Conservation (phyloP, 2,329 filamentous ascomycete species). For the Coleophoma crateriformis region DNA sequence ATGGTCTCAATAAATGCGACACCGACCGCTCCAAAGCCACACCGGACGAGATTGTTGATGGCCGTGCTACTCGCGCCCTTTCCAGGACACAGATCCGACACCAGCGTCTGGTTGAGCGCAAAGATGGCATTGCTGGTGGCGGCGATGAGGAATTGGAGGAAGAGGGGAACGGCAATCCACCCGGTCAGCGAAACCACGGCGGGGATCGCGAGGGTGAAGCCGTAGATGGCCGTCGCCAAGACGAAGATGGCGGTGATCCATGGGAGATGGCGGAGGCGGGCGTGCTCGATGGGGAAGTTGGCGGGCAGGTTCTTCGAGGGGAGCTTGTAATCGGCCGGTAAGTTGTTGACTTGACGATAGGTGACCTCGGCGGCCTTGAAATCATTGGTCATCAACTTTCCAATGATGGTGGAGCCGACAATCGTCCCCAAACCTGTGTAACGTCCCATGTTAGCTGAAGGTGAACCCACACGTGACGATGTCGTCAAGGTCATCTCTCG, state of each 20-base stretch:
- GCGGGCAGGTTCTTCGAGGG: conserved; percentile 22
- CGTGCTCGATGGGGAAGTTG: conserved; percentile 35
- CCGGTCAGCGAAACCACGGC: background rate
- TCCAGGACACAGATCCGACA: conserved; percentile 27
- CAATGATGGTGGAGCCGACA: conserved; percentile 31
- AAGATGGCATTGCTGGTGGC: conserved; percentile 29
- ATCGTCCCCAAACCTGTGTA: conserved; percentile 26
- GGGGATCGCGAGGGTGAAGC: conserved; percentile 21
- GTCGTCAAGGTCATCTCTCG: too few relatives aligned
- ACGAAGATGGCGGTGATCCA: conserved; percentile 32
- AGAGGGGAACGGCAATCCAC: conserved; percentile 19
- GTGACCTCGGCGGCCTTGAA: conserved; percentile 27
- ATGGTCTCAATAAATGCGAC: conserved; percentile 17
- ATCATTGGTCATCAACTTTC: conserved; percentile 33
- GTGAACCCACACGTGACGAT: too few relatives aligned
- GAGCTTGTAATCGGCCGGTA: conserved; percentile 19
- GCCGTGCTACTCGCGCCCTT: conserved; percentile 26
- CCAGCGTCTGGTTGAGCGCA: conserved; percentile 24
- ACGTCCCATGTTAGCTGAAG: too few relatives aligned
- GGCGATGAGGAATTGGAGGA: conserved; percentile 29
- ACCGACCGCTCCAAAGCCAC: conserved; percentile 24
- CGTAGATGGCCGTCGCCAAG: conserved; percentile 28
- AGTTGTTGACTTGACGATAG: conserved; percentile 26
- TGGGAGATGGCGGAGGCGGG: conserved; percentile 27
- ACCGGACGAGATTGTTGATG: conserved; percentile 28